Evolutionary conservation across 805 yeast species (phyloP), one percentile per base, ranked within the genome.

Genomic region (Yamadazyma nakazawae): DNA sequence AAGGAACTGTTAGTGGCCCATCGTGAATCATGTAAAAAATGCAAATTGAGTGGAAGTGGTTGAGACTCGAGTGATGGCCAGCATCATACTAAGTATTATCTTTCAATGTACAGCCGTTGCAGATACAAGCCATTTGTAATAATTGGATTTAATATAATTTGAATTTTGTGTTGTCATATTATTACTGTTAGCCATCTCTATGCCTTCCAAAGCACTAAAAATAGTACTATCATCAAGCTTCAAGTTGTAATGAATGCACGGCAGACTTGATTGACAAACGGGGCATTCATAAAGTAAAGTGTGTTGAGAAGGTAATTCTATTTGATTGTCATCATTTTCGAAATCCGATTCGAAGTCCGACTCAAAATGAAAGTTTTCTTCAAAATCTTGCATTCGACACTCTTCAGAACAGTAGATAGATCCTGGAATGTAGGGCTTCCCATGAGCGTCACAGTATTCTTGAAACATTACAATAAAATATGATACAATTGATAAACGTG

Each of bases 71-170:
- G 11, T 40, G 43, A 31, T 31, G 36, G 11, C 34, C 41, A 38
- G 34, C 41, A 38, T 26, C 41, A 40, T 11, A 11, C 12, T 7
- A 7, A 21, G n/a, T 13, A 10, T 5, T 13, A 13, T 28, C 17
- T 19, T 16, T 41, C 40, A 44, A 34, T 37, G 42, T 3, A 44
- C 40, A 7, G 47, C 37, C 2, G 47, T n/a, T 3, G 56, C 42
- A 17, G 52, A 50, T 18, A 59, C 46, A 39, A 62, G 54, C 65
- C 66, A 62, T 46, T 61, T 61, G 42, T 61, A 50, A 44, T 62
- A 62, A 45, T 62, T 62, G 1, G 48, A 38, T 25, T 30, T 37
- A 21, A 50, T 26, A 18, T 38, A 42, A 19, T 34, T 34, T 12
- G 40, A 26, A 25, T 45, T 37, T 18, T 26, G 28, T 6, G 36